phyloP scores from a whole-genome alignment of 169 alveolate genomes.

The Miamiensis avidus region DNA sequence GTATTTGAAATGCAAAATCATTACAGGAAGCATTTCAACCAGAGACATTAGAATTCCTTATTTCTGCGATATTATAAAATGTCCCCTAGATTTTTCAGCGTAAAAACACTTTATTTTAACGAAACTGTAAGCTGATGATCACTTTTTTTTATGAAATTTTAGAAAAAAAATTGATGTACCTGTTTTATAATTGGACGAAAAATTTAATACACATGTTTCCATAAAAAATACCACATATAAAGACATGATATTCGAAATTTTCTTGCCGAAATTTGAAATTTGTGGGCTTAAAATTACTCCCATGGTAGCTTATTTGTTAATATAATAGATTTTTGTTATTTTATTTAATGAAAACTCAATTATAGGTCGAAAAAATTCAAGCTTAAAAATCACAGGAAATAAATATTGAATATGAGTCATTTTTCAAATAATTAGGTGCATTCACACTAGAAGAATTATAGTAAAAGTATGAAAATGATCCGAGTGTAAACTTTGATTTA shows the following conservation, averaged over 20 bases:
- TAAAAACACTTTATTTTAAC: no score
- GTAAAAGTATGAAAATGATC: slow-evolving; percentile 67
- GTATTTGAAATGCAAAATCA: slow-evolving; percentile 62
- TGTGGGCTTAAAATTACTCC: slow-evolving; percentile 84
- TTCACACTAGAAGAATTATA: slow-evolving; percentile 61
- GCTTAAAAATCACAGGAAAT: slow-evolving; percentile 64
- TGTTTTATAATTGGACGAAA: slow-evolving; percentile 67
- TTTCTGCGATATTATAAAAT: slow-evolving; percentile 46
- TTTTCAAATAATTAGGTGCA: slow-evolving; percentile 70
- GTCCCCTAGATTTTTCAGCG: slow-evolving; percentile 72
- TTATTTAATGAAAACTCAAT: no score
- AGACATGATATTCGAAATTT: slow-evolving; percentile 69
- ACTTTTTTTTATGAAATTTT: no score
- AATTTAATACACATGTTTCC: slow-evolving; percentile 56
- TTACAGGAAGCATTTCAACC: slow-evolving; percentile 64
- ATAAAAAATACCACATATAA: slow-evolving; percentile 65
- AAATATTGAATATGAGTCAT: slow-evolving; percentile 56
- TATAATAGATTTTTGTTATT: no score
- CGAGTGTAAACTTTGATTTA: slow-evolving; percentile 51
- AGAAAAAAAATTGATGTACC: slow-evolving; percentile 67
- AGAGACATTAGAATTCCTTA: slow-evolving; percentile 49
- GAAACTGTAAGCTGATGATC: no score
- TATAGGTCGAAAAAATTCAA: slow-evolving; percentile 29
- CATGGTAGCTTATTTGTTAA: slow-evolving; percentile 50
- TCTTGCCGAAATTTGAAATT: slow-evolving; percentile 69